These are phyloP conservation scores for Colletotrichum gigasporum DNA, from an alignment of 2,329 filamentous ascomycete genomes.

Conservation along the genomic window DNA sequence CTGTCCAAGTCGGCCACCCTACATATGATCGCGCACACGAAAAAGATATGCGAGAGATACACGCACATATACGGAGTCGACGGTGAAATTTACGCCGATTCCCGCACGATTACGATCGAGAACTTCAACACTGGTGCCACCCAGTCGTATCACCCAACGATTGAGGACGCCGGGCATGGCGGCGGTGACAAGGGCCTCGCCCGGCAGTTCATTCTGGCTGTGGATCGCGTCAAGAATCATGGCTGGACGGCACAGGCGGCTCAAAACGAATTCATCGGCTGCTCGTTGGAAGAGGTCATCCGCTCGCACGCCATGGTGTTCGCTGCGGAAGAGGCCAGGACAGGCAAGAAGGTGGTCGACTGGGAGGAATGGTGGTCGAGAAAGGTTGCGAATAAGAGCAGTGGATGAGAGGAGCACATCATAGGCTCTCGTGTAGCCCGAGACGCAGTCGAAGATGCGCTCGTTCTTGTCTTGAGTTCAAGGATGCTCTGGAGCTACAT, in stretches of 20 bases:
- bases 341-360: slow-evolving; percentile 73
- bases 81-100: slow-evolving; percentile 90
- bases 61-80: slow-evolving; percentile 86
- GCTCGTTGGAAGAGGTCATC: slow-evolving; percentile 86
- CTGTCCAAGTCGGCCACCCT: slow-evolving; percentile 80
- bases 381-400: slow-evolving; percentile 36
- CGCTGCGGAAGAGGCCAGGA: slow-evolving; percentile 88
- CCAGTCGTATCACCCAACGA: slow-evolving; percentile 25
- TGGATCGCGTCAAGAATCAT: slow-evolving; percentile 79
- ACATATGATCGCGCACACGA: slow-evolving; percentile 93
- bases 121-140: slow-evolving; percentile 47
- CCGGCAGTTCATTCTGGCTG: slow-evolving; percentile 83
- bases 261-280: slow-evolving; percentile 81
- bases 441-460: too few species aligned
- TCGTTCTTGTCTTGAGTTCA: too few species aligned
- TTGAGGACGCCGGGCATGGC: slow-evolving; percentile 30
- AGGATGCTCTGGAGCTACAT: too few species aligned
- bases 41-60: slow-evolving; percentile 85
- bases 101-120: slow-evolving; percentile 77
- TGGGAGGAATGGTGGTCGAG: slow-evolving; percentile 80
- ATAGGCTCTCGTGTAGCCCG: too few species aligned
- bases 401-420: neutral
- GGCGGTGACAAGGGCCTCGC: slow-evolving; percentile 63
- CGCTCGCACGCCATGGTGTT: slow-evolving; percentile 93
- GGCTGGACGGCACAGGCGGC: slow-evolving; percentile 73